A percentile compares a stretch with the other conserved stretches of the same genome.
These are phyloP conservation scores for Mycocentrospora acerina DNA, from an alignment of 2,329 filamentous ascomycete genomes.

Conservation along the genomic window DNA sequence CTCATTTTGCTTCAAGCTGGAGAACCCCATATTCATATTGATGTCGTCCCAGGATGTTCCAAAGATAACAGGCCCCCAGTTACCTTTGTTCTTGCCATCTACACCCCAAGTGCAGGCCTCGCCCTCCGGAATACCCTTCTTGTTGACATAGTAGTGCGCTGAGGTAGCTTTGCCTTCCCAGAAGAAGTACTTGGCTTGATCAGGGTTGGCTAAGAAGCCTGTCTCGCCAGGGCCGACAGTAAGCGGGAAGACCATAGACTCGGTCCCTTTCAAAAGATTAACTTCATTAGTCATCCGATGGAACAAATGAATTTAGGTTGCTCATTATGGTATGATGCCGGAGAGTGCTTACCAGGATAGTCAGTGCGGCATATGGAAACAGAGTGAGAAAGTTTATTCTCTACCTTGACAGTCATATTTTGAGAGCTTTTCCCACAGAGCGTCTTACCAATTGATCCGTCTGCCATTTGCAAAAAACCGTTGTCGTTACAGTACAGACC, in stretches of 20 bases:
- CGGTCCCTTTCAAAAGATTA: conserved; percentile 56
- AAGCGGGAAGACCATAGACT: conserved; percentile 82
- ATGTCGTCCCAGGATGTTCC: conserved; percentile 69
- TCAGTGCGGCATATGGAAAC: conserved; percentile 90
- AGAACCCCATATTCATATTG: conserved; percentile 59
- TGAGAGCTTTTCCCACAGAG: conserved; percentile 76
- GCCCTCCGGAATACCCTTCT: conserved; percentile 64
- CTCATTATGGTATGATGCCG: too few species aligned
- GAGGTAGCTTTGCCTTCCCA: conserved; percentile 77
- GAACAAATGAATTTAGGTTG: too few species aligned
- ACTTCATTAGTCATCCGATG: neutral
- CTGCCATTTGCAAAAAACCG: conserved; percentile 73
- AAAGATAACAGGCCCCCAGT: conserved; percentile 85
- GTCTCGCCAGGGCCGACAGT: conserved; percentile 60
- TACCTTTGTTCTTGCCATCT: conserved; percentile 63
- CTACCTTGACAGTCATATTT: conserved; percentile 63
- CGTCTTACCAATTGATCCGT: conserved; percentile 55
- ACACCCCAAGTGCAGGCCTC: conserved; percentile 78
- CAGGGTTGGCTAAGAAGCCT: conserved; percentile 72
- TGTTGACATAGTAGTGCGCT: conserved; percentile 97
- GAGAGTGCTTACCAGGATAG: conserved; percentile 81
- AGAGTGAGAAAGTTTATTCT: conserved; percentile 69
- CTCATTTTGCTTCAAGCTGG: conserved; percentile 82
- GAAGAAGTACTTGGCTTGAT: conserved; percentile 70
- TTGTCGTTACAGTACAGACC: conserved; percentile 80